Percentiles rank a stretch among this genome's conserved stretches.
phyloP scores from a whole-genome alignment of 2,329 filamentous ascomycete species.

The Fusarium tupiense region DNA sequence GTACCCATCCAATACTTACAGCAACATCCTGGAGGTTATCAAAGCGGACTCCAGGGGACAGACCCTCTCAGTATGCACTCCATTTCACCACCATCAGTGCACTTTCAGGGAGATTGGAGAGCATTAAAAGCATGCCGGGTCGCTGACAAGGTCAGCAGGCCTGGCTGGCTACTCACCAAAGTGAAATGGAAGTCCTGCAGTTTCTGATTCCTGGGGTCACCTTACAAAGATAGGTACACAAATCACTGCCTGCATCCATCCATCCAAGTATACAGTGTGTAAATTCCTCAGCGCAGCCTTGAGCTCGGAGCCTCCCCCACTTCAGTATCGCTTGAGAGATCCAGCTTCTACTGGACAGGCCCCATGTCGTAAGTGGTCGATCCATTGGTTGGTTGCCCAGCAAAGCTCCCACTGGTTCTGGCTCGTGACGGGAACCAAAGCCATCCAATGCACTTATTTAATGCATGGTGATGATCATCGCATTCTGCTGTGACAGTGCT shows the following conservation, averaged over 20 bases:
- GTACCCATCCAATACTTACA: slow-evolving; percentile 6
- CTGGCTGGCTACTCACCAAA: slow-evolving; percentile 1
- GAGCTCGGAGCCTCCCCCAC: slow-evolving; percentile 36
- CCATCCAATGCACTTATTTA: background rate
- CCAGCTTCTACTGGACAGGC: slow-evolving; percentile 8
- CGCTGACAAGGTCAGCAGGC: background rate
- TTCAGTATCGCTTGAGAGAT: slow-evolving; percentile 22
- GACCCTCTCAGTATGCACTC: slow-evolving; percentile 19
- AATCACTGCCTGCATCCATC: slow-evolving; percentile 17
- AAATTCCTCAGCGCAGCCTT: slow-evolving; percentile 39
- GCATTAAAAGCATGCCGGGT: background rate
- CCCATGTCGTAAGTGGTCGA: slow-evolving; percentile 17
- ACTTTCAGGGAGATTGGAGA: slow-evolving; percentile 18
- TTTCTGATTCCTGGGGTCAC: background rate
- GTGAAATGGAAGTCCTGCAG: background rate
- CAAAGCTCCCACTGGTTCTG: slow-evolving; percentile 8
- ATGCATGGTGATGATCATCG: slow-evolving; percentile 10
- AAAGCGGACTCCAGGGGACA: slow-evolving; percentile 30
- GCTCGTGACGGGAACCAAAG: background rate
- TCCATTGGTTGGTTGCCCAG: slow-evolving; percentile 24
- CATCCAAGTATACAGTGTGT: slow-evolving; percentile 39
- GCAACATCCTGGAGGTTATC: slow-evolving; percentile 21
- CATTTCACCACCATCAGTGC: slow-evolving; percentile 20
- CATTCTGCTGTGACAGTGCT: slow-evolving; percentile 18
- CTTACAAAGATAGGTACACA: slow-evolving; percentile 1